Conservation (phyloP, 176 grass and related monocot genomes). For the Triticum monococcum region DNA sequence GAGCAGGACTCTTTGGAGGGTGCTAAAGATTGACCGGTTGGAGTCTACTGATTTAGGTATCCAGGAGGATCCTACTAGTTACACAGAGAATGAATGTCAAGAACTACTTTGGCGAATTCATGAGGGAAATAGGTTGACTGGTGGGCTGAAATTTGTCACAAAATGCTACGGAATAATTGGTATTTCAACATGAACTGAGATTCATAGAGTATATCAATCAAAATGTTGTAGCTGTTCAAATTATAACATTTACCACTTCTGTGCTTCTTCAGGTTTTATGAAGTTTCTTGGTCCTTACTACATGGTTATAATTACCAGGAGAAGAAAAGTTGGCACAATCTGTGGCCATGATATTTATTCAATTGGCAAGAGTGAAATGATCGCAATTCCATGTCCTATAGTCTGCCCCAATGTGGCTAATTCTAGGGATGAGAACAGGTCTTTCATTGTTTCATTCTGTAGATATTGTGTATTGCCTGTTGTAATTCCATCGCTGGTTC, state of each 20-base stretch:
- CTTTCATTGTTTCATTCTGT: slow-evolving; percentile 73
- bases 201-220: slow-evolving; percentile 3
- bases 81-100: slow-evolving; percentile 62
- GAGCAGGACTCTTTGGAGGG: slow-evolving; percentile 64
- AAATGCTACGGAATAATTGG: slow-evolving; percentile 97
- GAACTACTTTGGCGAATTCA: slow-evolving; percentile 76
- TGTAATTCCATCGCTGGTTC: slow-evolving; percentile 56
- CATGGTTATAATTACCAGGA: slow-evolving; percentile 94
- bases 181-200: slow-evolving; percentile 37
- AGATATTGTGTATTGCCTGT: slow-evolving; percentile 60
- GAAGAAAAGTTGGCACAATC: slow-evolving; percentile 87
- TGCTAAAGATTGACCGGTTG: slow-evolving; percentile 77
- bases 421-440: slow-evolving; percentile 99
- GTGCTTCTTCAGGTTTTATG: slow-evolving; percentile 73
- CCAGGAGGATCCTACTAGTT: slow-evolving; percentile 77
- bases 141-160: slow-evolving; percentile 84
- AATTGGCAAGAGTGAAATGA: slow-evolving; percentile 79
- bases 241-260: slow-evolving; percentile 26
- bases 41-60: slow-evolving; percentile 66
- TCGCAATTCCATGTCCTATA: slow-evolving; percentile 73
- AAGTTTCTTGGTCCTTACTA: slow-evolving; percentile 97
- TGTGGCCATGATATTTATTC: slow-evolving; percentile 83
- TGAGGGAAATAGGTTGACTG: slow-evolving; percentile 78
- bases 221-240: slow-evolving; percentile 12
- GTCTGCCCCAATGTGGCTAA: slow-evolving; percentile 79